phyloP scores from a whole-genome alignment of 2,329 filamentous ascomycete species.

The Fusarium scirpi region DNA sequence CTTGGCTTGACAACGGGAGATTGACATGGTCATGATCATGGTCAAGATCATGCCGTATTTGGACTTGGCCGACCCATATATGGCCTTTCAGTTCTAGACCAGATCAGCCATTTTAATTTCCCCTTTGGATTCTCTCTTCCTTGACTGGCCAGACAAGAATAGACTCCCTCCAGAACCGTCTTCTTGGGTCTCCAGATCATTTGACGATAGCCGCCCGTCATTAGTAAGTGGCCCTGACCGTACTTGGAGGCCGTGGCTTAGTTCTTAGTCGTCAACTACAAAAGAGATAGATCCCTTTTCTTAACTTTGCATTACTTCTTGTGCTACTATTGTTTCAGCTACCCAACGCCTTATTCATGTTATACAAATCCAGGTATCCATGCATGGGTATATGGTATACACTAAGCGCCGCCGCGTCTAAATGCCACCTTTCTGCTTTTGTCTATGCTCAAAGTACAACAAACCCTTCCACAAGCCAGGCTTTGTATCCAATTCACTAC shows the following conservation, averaged over 20 bases:
- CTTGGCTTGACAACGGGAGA: conserved; percentile 3
- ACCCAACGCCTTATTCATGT: conserved; percentile 15
- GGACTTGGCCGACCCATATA: conserved; percentile 23
- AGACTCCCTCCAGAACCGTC: conserved; percentile 18
- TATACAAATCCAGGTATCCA: conserved; percentile 15
- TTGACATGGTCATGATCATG: not conserved
- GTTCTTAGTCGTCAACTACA: conserved; percentile 18
- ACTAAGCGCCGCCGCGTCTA: conserved; percentile 40
- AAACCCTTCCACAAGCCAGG: conserved; percentile 3
- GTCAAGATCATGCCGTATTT: conserved; percentile 20
- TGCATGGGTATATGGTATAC: conserved; percentile 15
- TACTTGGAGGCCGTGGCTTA: conserved; percentile 23
- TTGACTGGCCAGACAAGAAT: conserved; percentile 31
- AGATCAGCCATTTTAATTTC: conserved; percentile 35
- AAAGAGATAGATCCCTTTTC: conserved; percentile 27
- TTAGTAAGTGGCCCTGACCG: conserved; percentile 1
- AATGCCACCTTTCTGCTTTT: conserved; percentile 20
- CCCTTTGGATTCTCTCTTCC: conserved; percentile 7
- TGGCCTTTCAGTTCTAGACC: conserved; percentile 30
- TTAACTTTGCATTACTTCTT: conserved; percentile 21
- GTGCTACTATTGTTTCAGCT: conserved; percentile 18
- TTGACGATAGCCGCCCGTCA: conserved; percentile 30
- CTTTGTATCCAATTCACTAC: not conserved
- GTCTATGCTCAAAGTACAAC: conserved; percentile 3
- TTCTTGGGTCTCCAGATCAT: conserved; percentile 19